These are phyloP conservation scores for Acanthamoeba healyi DNA, from an alignment of 208 protist species.

Conservation along the genomic window DNA sequence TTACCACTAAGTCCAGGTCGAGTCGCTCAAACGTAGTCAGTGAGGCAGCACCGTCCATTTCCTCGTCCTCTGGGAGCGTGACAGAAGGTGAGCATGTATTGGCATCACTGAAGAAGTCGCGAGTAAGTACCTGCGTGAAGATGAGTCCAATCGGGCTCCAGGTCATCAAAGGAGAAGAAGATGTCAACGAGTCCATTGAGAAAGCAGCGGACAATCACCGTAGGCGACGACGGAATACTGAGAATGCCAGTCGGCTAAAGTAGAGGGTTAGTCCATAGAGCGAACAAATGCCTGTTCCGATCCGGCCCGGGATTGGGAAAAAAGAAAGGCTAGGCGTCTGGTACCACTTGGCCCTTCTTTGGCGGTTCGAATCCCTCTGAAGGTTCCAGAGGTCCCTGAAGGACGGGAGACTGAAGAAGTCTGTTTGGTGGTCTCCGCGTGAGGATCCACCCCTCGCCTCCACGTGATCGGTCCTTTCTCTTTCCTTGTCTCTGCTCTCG, in stretches of 20 bases:
- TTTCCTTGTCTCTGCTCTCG: no score
- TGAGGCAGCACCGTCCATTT: background rate
- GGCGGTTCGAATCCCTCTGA: background rate
- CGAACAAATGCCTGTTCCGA: no score
- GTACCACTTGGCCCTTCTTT: background rate
- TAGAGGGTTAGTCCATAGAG: no score
- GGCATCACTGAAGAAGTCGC: background rate
- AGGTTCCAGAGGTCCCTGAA: constrained; percentile 45
- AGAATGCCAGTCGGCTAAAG: background rate
- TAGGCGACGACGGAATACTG: constrained; percentile 47
- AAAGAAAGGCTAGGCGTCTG: no score
- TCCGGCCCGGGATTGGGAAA: no score
- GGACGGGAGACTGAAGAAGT: background rate
- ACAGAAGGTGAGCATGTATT: no score
- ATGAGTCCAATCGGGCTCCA: constrained; percentile 52
- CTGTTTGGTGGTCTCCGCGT: background rate
- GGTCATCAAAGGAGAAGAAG: constrained; percentile 62
- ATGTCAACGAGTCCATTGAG: constrained; percentile 16
- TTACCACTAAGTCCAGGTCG: background rate
- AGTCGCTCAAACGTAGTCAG: background rate
- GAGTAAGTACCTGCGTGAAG: background rate
- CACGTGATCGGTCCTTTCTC: constrained; percentile 15
- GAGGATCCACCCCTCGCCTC: constrained; percentile 1
- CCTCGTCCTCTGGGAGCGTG: no score
- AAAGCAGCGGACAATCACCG: background rate